phyloP scores from a whole-genome alignment of 2,329 filamentous ascomycete genomes.

The Nemania sp. region DNA sequence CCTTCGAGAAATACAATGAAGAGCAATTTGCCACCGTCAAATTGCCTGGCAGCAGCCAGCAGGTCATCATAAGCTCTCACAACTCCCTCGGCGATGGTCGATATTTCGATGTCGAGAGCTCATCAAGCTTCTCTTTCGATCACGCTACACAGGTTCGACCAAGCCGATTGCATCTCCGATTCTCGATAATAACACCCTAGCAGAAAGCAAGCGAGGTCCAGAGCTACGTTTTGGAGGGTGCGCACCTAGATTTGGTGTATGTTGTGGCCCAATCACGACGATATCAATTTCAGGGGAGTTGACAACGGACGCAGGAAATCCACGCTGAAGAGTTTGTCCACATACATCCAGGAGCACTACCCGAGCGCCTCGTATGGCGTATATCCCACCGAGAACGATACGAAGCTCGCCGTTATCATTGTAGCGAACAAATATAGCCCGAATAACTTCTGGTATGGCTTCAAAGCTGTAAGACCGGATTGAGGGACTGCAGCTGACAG shows the following conservation, averaged over 20 bases:
- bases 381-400: constrained; percentile 82
- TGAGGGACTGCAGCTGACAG: constrained; percentile 13
- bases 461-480: background rate
- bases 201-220: constrained; percentile 86
- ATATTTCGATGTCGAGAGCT: constrained; percentile 91
- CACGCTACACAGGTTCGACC: constrained; percentile 77
- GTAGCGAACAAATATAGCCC: constrained; percentile 98
- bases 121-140: constrained; percentile 89
- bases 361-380: constrained; percentile 83
- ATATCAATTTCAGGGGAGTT: constrained; percentile 36
- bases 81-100: constrained; percentile 83
- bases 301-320: constrained; percentile 72
- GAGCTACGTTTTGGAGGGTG: constrained; percentile 81
- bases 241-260: constrained; percentile 84
- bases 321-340: constrained; percentile 78
- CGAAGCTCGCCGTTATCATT: constrained; percentile 81
- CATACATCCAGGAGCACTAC: constrained; percentile 90
- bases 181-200: constrained; percentile 31
- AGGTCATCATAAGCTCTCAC: constrained; percentile 87
- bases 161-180: constrained; percentile 1
- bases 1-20: constrained; percentile 96
- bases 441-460: constrained; percentile 89
- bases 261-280: constrained; percentile 46
- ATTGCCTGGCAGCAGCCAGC: constrained; percentile 85
- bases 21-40: constrained; percentile 91